phyloP scores from a whole-genome alignment of 2,329 filamentous ascomycete genomes.

The Epichloe festucae region DNA sequence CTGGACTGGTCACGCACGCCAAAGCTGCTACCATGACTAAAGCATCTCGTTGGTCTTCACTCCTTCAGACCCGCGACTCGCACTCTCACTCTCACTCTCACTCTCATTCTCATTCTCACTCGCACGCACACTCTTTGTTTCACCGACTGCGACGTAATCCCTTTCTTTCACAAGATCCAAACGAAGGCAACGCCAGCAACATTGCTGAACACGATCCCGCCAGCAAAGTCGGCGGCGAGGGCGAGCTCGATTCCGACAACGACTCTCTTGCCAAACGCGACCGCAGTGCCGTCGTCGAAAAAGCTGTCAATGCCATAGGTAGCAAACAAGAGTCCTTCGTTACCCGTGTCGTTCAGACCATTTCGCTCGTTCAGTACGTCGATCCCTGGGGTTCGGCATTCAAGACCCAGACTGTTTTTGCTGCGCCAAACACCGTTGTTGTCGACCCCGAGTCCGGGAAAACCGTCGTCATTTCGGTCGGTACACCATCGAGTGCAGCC shows the following conservation, averaged over 20 bases:
- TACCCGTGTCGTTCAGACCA: slow-evolving; percentile 38
- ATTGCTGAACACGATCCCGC: slow-evolving; percentile 12
- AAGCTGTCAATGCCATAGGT: slow-evolving; percentile 3
- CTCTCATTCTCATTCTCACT: slow-evolving; percentile 11
- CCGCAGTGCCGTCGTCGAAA: slow-evolving; percentile 9
- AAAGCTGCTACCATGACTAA: slow-evolving; percentile 20
- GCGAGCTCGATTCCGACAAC: slow-evolving; percentile 3
- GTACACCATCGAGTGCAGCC: slow-evolving; percentile 11
- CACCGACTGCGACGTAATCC: slow-evolving; percentile 9
- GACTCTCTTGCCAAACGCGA: slow-evolving; percentile 3
- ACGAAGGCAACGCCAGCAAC: slow-evolving; percentile 6
- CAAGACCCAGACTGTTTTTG: slow-evolving; percentile 29
- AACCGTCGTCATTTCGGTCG: slow-evolving; percentile 21
- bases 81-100: slow-evolving; percentile 12
- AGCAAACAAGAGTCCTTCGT: slow-evolving; percentile 16
- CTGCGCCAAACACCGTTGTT: slow-evolving; percentile 25
- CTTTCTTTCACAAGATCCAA: slow-evolving; percentile 7
- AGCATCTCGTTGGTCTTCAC: slow-evolving; percentile 23
- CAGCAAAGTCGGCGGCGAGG: slow-evolving; percentile 13
- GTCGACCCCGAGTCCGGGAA: slow-evolving; percentile 23
- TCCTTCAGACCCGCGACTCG: slow-evolving; percentile 21
- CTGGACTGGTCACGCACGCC: slow-evolving; percentile 5
- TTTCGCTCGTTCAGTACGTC: slow-evolving; percentile 41
- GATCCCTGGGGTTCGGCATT: slow-evolving; percentile 34
- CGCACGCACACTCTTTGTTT: slow-evolving; percentile 15